Evolutionary conservation across 352 stramenopile genomes (phyloP).

Genomic region (Stephanocyclus meneghinianus): DNA sequence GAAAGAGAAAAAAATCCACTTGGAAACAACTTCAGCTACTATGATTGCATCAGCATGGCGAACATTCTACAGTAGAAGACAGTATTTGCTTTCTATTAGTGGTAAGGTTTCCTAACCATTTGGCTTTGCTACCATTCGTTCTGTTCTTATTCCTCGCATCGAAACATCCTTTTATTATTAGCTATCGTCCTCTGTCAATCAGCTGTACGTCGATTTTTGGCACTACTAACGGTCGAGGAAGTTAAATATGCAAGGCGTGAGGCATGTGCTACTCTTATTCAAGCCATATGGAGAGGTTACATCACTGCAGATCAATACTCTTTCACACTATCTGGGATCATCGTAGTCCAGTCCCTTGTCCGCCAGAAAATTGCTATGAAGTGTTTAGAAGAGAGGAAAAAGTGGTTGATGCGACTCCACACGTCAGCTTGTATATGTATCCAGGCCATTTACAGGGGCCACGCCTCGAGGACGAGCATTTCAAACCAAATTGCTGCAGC

Average conservation of each 20-base stretch:
- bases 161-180: too few species aligned
- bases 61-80: neutral
- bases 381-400: neutral
- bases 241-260: neutral
- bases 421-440: conserved; percentile 6
- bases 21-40: neutral
- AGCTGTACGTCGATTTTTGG: neutral
- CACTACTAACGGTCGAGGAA: neutral
- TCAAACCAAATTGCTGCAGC: neutral
- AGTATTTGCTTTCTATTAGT: neutral
- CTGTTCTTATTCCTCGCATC: too few species aligned
- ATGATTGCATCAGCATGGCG: neutral
- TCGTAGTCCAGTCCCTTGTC: neutral
- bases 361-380: neutral
- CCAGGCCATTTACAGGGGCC: conserved; percentile 1
- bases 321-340: neutral
- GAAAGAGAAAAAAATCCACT: conserved; percentile 9
- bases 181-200: too few species aligned
- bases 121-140: too few species aligned
- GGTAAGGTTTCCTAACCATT: too few species aligned
- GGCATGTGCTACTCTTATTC: neutral
- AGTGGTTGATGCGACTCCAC: neutral
- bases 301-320: neutral
- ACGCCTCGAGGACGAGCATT: neutral
- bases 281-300: neutral